Evolutionary conservation across 2,329 filamentous ascomycete genomes (phyloP).

Genomic region (Fusarium abutilonis): DNA sequence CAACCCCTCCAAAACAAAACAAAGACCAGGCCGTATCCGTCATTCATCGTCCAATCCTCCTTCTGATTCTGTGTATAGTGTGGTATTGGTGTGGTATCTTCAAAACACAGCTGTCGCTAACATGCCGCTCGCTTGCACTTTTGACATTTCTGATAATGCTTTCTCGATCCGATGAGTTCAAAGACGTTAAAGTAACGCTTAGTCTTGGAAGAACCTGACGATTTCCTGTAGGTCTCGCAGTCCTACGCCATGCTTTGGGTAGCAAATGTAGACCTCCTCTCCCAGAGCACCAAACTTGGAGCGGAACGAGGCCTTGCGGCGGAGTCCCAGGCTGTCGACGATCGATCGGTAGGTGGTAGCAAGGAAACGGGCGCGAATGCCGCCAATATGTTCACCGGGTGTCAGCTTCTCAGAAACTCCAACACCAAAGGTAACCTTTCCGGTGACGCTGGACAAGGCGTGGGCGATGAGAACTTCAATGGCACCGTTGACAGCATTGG

Average conservation of each 20-base stretch:
- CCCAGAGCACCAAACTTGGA: conserved; percentile 88
- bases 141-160: neutral
- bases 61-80: conserved; percentile 18
- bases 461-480: conserved; percentile 85
- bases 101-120: conserved; percentile 8
- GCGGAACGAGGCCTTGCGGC: conserved; percentile 87
- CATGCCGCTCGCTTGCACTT: conserved; percentile 4
- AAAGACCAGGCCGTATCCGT: conserved; percentile 22
- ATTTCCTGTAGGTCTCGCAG: conserved; percentile 85
- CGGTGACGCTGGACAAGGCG: conserved; percentile 64
- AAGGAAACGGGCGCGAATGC: conserved; percentile 81
- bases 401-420: conserved; percentile 79
- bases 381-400: conserved; percentile 83
- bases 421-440: conserved; percentile 83
- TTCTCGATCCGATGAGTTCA: neutral
- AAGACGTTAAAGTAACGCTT: conserved; percentile 42
- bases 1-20: conserved; percentile 1
- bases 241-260: conserved; percentile 85
- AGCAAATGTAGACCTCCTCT: conserved; percentile 89
- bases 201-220: conserved; percentile 88
- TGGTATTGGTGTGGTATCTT: conserved; percentile 35
- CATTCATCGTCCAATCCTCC: conserved; percentile 8
- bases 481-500: conserved; percentile 82
- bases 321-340: conserved; percentile 82
- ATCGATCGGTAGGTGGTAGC: conserved; percentile 84